These are phyloP conservation scores for Haplographium delicatum DNA, from an alignment of 495 filamentous ascomycete genomes.

Conservation along the genomic window DNA sequence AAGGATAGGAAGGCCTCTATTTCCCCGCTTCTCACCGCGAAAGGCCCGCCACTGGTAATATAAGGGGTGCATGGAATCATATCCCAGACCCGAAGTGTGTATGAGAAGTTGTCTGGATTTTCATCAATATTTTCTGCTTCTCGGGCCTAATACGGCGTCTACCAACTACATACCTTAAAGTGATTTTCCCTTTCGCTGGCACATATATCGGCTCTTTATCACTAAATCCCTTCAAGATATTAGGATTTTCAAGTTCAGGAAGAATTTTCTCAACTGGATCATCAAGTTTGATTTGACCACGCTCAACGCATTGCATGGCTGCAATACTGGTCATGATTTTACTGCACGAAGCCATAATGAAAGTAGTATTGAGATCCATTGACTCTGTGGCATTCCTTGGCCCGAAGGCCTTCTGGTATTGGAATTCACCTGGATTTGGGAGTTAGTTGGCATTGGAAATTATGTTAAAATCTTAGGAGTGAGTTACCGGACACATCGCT, in stretches of 20 bases:
- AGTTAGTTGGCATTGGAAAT: not conserved
- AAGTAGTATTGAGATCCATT: slow-evolving; percentile 33
- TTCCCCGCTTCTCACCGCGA: not conserved
- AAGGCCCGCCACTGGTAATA: not conserved
- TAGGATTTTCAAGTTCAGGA: slow-evolving; percentile 22
- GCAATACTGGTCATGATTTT: slow-evolving; percentile 40
- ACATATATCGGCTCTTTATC: slow-evolving; percentile 39
- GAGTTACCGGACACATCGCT: slow-evolving; percentile 2
- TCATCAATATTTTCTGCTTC: not conserved
- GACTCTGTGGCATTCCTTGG: slow-evolving; percentile 15
- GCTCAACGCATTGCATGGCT: slow-evolving; percentile 55
- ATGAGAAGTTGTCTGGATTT: slow-evolving; percentile 15
- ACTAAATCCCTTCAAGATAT: slow-evolving; percentile 23
- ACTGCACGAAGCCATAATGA: slow-evolving; percentile 5
- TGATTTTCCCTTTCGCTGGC: slow-evolving; percentile 42
- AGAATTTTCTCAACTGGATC: slow-evolving; percentile 14
- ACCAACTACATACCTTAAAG: slow-evolving; percentile 20
- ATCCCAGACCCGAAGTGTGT: slow-evolving; percentile 14
- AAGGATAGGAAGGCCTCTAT: not conserved
- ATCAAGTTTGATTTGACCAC: slow-evolving; percentile 36
- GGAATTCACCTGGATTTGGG: not conserved
- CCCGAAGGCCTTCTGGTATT: slow-evolving; percentile 12
- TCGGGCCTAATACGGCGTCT: no score
- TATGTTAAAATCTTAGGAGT: not conserved
- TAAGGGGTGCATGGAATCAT: not conserved